Evolutionary conservation across 192 early-diverging fungal genomes (phyloP).

Genomic region (Backusella australiensis): DNA sequence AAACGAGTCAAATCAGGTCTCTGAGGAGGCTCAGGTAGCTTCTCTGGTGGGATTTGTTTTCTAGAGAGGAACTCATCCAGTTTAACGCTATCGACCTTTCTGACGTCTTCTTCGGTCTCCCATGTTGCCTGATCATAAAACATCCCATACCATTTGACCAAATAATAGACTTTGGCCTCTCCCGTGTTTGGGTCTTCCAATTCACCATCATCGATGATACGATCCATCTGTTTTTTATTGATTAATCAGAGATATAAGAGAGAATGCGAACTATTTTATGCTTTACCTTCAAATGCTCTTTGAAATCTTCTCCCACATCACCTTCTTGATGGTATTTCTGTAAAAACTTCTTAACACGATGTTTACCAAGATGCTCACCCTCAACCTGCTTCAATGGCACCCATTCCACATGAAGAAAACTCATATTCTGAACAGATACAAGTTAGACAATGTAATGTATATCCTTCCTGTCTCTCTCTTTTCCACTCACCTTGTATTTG

Average conservation of each 20-base stretch:
- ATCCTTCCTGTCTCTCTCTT: background rate
- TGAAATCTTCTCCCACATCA: conserved; percentile 61
- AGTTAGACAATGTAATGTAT: background rate
- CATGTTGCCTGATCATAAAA: conserved; percentile 75
- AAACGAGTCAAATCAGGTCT: conserved; percentile 48
- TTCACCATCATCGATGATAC: conserved; percentile 84
- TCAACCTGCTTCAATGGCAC: conserved; percentile 48
- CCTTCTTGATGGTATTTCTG: conserved; percentile 57
- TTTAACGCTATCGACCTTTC: conserved; percentile 51
- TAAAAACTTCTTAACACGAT: conserved; percentile 73
- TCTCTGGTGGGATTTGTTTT: conserved; percentile 53
- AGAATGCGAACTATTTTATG: background rate
- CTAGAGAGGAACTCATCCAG: conserved; percentile 65
- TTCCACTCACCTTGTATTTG: conserved; percentile 70
- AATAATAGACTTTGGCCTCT: conserved; percentile 54
- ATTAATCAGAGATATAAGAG: background rate
- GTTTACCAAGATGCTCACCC: conserved; percentile 59
- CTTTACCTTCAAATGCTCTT: conserved; percentile 55
- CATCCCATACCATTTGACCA: conserved; percentile 75
- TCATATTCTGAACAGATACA: conserved; percentile 44
- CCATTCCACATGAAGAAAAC: conserved; percentile 76
- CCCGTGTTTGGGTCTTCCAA: conserved; percentile 40
- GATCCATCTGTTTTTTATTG: conserved; percentile 55
- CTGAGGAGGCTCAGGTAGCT: conserved; percentile 39
- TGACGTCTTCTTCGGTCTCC: conserved; percentile 57